Conservation (phyloP, 1,139 yeast genomes). For the Suzukiozyma palmioleophila region DNA sequence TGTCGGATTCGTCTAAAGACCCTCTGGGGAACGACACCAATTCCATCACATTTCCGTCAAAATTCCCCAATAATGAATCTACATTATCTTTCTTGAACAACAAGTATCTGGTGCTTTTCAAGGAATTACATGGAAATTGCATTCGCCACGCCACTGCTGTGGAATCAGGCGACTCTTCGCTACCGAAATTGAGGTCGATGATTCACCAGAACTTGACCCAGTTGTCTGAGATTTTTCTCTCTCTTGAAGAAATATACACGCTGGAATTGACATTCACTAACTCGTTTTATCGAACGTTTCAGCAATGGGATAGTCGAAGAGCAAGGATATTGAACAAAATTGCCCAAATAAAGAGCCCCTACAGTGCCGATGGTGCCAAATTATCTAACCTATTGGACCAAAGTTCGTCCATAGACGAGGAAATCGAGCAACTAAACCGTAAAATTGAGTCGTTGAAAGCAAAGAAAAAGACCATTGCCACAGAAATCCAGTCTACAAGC, state of each 20-base stretch:
- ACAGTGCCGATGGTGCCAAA: conserved; percentile 43
- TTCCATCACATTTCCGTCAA: conserved; percentile 5
- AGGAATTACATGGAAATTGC: conserved; percentile 8
- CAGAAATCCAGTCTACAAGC: conserved; percentile 47
- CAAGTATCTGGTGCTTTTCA: conserved; percentile 6
- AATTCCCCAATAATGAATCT: conserved; percentile 7
- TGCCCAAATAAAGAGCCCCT: conserved; percentile 35
- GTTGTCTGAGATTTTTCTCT: conserved; percentile 39
- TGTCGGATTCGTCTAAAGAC: conserved; percentile 1
- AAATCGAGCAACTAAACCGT: conserved; percentile 39
- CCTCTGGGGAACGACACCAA: conserved; percentile 3
- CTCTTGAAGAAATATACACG: conserved; percentile 47
- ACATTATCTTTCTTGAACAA: conserved; percentile 12
- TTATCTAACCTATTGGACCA: conserved; percentile 34
- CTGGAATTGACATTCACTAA: conserved; percentile 31
- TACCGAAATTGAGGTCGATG: conserved; percentile 24
- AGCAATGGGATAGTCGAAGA: conserved; percentile 43
- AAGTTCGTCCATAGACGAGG: conserved; percentile 30
- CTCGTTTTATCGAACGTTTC: conserved; percentile 29
- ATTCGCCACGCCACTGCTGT: conserved; percentile 12
- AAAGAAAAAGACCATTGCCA: conserved; percentile 32
- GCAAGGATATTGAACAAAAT: conserved; percentile 31
- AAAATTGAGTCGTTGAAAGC: conserved; percentile 30
- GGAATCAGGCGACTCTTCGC: conserved; percentile 28
- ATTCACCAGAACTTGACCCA: conserved; percentile 27